A percentile compares a stretch with the other conserved stretches of the same genome.
Conservation (phyloP, 2,329 filamentous ascomycete species). For the Diplodia seriata region DNA sequence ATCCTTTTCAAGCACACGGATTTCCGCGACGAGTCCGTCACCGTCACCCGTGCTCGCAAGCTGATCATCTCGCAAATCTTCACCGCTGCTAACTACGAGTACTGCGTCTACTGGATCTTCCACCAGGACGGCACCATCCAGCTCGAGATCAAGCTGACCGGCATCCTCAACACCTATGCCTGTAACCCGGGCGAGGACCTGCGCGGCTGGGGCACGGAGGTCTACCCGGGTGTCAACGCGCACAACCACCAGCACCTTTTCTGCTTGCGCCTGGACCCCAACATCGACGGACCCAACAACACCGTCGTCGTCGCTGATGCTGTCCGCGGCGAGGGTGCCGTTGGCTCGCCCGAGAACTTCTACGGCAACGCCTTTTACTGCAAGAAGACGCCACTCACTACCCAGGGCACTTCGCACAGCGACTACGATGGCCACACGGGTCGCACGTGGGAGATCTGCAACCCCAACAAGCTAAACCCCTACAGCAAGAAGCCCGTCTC, state of each 20-base stretch:
- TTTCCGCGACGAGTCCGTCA: slow-evolving; percentile 86
- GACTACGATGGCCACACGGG: slow-evolving; percentile 83
- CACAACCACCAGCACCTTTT: slow-evolving; percentile 97
- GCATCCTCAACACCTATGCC: slow-evolving; percentile 89
- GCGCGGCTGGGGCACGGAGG: slow-evolving; percentile 87
- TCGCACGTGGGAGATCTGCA: slow-evolving; percentile 89
- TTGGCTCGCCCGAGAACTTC: slow-evolving; percentile 81
- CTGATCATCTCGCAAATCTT: slow-evolving; percentile 91
- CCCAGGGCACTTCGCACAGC: slow-evolving; percentile 70
- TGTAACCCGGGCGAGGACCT: slow-evolving; percentile 82
- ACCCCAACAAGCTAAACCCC: slow-evolving; percentile 82
- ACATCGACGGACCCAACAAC: slow-evolving; percentile 84
- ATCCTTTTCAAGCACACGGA: slow-evolving; percentile 95
- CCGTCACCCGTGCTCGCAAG: slow-evolving; percentile 85
- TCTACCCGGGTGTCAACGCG: slow-evolving; percentile 89
- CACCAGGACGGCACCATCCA: slow-evolving; percentile 92
- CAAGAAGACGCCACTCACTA: slow-evolving; percentile 80
- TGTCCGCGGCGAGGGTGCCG: slow-evolving; percentile 70
- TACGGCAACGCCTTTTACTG: slow-evolving; percentile 93
- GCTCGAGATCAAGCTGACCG: slow-evolving; percentile 87
- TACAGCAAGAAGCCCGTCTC: slow-evolving; percentile 83
- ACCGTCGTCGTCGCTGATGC: slow-evolving; percentile 86
- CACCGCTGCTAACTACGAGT: slow-evolving; percentile 96
- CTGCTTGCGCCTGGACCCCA: slow-evolving; percentile 85
- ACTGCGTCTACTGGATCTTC: slow-evolving; percentile 87